These are phyloP conservation scores for Cajanus cajan DNA, from an alignment of 306 rosid species.

Conservation along the genomic window DNA sequence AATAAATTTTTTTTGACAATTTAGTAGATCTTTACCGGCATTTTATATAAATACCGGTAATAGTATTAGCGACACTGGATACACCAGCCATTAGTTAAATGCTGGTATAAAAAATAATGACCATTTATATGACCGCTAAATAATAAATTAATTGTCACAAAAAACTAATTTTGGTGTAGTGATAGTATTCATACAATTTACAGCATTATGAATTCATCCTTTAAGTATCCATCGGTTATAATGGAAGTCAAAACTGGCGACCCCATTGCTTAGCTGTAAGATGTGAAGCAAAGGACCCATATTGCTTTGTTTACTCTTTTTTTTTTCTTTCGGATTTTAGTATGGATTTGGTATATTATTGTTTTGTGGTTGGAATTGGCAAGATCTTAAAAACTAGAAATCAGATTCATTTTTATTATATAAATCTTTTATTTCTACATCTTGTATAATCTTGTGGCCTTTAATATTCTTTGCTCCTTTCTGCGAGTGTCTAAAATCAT, in stretches of 20 bases:
- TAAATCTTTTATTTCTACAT: slow-evolving; percentile 10
- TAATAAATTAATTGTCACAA: too few relatives aligned
- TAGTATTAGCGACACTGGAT: too few relatives aligned
- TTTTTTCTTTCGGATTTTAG: slow-evolving; percentile 33
- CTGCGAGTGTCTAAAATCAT: not conserved
- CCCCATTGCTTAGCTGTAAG: slow-evolving; percentile 56
- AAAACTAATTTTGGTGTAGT: too few relatives aligned
- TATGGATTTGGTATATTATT: slow-evolving; percentile 13
- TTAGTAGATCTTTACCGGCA: too few relatives aligned
- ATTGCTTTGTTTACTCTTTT: slow-evolving; percentile 7
- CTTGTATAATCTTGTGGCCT: not conserved
- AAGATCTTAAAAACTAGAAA: not conserved
- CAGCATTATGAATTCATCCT: not conserved
- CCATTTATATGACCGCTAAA: too few relatives aligned
- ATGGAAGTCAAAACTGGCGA: slow-evolving; percentile 35
- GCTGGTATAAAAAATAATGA: too few relatives aligned
- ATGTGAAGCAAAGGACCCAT: slow-evolving; percentile 44
- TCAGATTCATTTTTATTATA: slow-evolving; percentile 29
- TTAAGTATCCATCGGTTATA: not conserved
- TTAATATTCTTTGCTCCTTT: slow-evolving; percentile 13
- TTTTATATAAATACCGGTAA: too few relatives aligned
- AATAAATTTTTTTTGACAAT: too few relatives aligned
- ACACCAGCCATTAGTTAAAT: too few relatives aligned
- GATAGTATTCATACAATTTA: not conserved
- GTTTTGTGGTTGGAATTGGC: slow-evolving; percentile 42